These are phyloP conservation scores for Gardenia jasminoides DNA, from an alignment of 257 asterid genomes.

Conservation along the genomic window DNA sequence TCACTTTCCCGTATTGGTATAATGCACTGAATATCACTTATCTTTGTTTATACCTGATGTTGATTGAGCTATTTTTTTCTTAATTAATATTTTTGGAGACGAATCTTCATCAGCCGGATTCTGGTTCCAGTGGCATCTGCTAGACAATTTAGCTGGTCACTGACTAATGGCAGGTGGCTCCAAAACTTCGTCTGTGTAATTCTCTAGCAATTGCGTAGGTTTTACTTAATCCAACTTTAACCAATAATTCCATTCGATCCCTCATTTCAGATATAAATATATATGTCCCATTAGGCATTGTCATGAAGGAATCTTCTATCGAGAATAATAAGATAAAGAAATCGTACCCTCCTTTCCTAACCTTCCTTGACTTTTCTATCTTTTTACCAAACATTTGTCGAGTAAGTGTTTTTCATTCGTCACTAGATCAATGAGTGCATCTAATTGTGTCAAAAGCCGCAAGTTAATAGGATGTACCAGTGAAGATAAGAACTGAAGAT, in stretches of 20 bases:
- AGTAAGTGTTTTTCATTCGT: background rate
- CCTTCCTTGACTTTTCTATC: background rate
- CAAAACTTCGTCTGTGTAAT: background rate
- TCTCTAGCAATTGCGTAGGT: background rate
- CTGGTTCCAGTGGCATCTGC: background rate
- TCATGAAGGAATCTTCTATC: constrained; percentile 2
- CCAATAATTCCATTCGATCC: background rate
- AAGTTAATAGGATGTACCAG: background rate
- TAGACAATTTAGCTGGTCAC: background rate
- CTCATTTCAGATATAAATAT: too few relatives aligned
- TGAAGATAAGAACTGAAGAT: too few relatives aligned
- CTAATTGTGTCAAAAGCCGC: background rate
- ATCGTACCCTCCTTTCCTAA: background rate
- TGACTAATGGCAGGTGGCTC: background rate
- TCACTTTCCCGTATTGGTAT: background rate
- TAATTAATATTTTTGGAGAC: background rate
- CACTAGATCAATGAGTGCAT: background rate
- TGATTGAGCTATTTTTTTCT: constrained; percentile 4
- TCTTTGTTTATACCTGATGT: constrained; percentile 5
- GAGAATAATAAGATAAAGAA: background rate
- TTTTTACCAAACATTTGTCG: background rate
- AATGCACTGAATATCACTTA: background rate
- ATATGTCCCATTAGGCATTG: background rate
- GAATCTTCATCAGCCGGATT: background rate
- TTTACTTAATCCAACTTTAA: background rate